A percentile compares a stretch with the other conserved stretches of the same genome.
phyloP scores from a whole-genome alignment of 2,329 filamentous ascomycete genomes.

The Ophiostoma montium region DNA sequence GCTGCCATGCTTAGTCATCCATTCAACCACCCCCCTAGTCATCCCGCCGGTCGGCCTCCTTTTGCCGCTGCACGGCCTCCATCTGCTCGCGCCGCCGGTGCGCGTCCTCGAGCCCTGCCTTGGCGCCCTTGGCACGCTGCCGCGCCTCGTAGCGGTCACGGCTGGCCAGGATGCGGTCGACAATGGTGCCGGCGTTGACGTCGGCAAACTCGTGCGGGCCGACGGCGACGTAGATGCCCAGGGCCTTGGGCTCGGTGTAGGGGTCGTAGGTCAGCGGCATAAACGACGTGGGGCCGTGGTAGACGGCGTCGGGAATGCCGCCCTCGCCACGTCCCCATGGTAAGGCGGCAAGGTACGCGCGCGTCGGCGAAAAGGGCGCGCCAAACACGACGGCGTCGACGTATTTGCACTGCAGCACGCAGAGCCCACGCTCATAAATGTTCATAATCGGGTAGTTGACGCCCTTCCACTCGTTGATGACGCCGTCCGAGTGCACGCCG shows the following conservation, averaged over 20 bases:
- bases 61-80: constrained; percentile 41
- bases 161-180: constrained; percentile 77
- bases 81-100: constrained; percentile 46
- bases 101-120: constrained; percentile 60
- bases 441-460: constrained; percentile 99
- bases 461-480: constrained; percentile 94
- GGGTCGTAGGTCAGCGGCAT: constrained; percentile 70
- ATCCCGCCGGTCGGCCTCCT: not conserved
- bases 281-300: constrained; percentile 91
- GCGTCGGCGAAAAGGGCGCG: constrained; percentile 76
- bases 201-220: constrained; percentile 64
- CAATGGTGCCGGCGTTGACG: constrained; percentile 87
- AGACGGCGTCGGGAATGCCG: constrained; percentile 66
- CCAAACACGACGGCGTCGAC: constrained; percentile 79
- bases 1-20: too few species aligned
- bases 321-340: too few species aligned
- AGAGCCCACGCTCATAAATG: constrained; percentile 89
- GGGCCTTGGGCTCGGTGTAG: constrained; percentile 63
- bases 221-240: constrained; percentile 76
- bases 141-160: constrained; percentile 80
- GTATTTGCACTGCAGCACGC: constrained; percentile 91
- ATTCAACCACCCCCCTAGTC: too few species aligned
- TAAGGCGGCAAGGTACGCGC: constrained; percentile 58
- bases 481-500: constrained; percentile 85
- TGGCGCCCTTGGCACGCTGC: constrained; percentile 79